Percentiles rank a stretch among this genome's conserved stretches.
These are phyloP conservation scores for Aureobasidium pullulans DNA, from an alignment of 2,329 filamentous ascomycete species.

Conservation along the genomic window DNA sequence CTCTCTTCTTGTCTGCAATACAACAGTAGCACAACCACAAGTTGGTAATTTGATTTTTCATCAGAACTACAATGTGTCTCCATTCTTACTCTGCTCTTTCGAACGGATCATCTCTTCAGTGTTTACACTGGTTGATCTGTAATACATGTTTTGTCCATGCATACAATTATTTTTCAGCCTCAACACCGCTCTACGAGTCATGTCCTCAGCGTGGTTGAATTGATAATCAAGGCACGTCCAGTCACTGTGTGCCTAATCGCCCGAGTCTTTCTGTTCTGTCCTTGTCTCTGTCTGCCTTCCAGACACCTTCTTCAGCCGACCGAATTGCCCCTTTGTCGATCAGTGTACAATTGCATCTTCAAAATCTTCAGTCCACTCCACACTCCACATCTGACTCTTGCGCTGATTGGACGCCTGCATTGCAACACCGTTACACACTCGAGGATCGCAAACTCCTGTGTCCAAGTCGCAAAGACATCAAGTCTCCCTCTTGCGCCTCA, in stretches of 20 bases:
- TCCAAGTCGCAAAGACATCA: neutral
- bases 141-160: neutral
- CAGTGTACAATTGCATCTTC: neutral
- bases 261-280: neutral
- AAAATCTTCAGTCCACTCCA: conserved; percentile 1
- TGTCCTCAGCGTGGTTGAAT: neutral
- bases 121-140: neutral
- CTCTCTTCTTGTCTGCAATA: neutral
- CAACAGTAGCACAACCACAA: too few relatives aligned
- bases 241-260: neutral
- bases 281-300: neutral
- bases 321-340: neutral
- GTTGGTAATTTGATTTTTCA: too few relatives aligned
- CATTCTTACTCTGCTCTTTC: too few relatives aligned
- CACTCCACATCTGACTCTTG: neutral
- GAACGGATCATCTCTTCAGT: too few relatives aligned
- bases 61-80: too few relatives aligned
- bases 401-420: conserved; percentile 1
- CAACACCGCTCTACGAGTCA: neutral
- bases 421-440: conserved; percentile 4
- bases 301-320: neutral
- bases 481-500: neutral
- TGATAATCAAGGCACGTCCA: conserved; percentile 4
- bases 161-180: neutral
- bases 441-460: conserved; percentile 11